phyloP scores from a whole-genome alignment of 1,284 basidiomycete genomes.

The Rhodotorula glutinis region DNA sequence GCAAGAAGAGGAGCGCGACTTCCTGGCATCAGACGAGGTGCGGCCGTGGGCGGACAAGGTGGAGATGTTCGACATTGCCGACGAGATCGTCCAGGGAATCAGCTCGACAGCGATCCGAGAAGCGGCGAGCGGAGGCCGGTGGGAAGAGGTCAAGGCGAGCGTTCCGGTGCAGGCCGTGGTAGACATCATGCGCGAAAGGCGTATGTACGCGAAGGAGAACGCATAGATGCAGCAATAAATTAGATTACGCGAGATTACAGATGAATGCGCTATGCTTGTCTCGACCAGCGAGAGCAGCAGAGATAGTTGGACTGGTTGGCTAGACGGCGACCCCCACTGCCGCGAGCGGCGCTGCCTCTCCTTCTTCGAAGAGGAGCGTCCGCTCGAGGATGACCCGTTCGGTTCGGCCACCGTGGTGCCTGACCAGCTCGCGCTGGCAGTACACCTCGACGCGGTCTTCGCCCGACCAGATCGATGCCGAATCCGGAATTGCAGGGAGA shows the following conservation, averaged over 20 bases:
- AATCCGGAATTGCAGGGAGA: background rate
- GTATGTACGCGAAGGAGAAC: conserved; percentile 53
- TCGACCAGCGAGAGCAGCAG: background rate
- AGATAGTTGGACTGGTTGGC: background rate
- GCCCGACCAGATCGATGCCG: background rate
- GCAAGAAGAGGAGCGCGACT: conserved; percentile 44
- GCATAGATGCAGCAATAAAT: background rate
- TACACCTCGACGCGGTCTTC: conserved; percentile 13
- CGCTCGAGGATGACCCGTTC: conserved; percentile 13
- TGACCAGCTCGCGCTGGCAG: conserved; percentile 14
- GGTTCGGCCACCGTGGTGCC: conserved; percentile 3
- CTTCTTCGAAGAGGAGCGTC: conserved; percentile 10
- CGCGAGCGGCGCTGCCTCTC: background rate
- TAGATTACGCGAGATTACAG: background rate
- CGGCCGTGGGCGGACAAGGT: conserved; percentile 49
- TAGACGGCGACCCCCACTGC: background rate
- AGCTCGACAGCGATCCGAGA: conserved; percentile 72
- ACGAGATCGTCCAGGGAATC: conserved; percentile 59
- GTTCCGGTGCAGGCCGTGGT: conserved; percentile 54
- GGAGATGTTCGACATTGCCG: conserved; percentile 37
- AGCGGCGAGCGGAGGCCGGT: conserved; percentile 49
- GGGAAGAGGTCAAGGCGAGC: conserved; percentile 49
- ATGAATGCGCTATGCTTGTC: too few relatives aligned
- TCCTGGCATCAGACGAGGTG: conserved; percentile 52
- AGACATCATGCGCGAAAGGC: conserved; percentile 56